Evolutionary conservation across 768 basidiomycete species (phyloP), one percentile per base, ranked within the genome.

Genomic region (Agaricus subrufescens): DNA sequence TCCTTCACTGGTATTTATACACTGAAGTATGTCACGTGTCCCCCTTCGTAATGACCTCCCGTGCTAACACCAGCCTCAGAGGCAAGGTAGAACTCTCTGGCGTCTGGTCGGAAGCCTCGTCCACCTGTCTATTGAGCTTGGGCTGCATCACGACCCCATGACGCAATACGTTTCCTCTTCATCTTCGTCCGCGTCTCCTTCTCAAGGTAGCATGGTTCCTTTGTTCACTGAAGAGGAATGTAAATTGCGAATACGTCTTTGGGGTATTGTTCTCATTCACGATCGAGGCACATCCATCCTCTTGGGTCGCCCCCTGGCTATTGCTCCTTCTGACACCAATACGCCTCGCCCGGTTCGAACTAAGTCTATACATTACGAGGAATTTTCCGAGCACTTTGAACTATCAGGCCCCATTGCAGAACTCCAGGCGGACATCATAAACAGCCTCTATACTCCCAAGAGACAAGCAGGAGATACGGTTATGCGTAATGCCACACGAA

Each of bases 31-130:
- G 80, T 64, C 3, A 29, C 37, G 9, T 12, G 19, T 34, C 3
- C 58, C 44, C 3, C 25, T 1, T 9, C 58, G 15, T 26, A 6
- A 10, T 7, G 5, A 15, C 40, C 53, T 23, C 46, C 4, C 7
- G 34, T 34, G 34, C 48, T 56, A 37, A 62, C 63, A 52, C 56
- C 43, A 45, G 27, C 40, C 43, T 54, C 63, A 94, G 91, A 84
- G 91, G 61, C 90, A 91, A 80, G 91, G 91, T n/a, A 83, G 90
- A 60, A 87, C 89, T 1, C 74, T 94, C 2, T 94, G 91, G 91
- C 87, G 91, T 52, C 82, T 94, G 14, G 90, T 91, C 52, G 91
- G 91, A 29, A 89, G 86, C 58, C 79, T 94, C 39, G 89, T 93
- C 27, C 85, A 91, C 4, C 77, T 94, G 10, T 80, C 88, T 14